Percentiles rank a stretch among this genome's conserved stretches.
Conservation (phyloP, 169 alveolate genomes). For the Sarcocystis neurona region DNA sequence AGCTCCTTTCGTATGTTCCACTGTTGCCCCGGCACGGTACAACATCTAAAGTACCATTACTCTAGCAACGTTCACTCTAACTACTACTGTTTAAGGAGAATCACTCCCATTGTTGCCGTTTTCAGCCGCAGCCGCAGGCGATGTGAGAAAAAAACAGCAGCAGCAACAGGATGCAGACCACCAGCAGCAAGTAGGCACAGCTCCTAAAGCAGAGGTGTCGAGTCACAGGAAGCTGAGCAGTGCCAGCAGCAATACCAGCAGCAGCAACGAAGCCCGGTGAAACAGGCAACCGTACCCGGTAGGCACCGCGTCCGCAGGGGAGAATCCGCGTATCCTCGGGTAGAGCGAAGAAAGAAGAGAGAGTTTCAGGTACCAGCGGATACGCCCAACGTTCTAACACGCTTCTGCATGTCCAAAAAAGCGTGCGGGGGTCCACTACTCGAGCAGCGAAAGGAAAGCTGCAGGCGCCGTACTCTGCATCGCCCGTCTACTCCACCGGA, state of each 20-base stretch:
- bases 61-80: no score
- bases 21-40: no score
- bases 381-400: not conserved
- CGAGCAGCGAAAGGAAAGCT: constrained; percentile 14
- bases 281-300: not conserved
- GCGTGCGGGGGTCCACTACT: not conserved
- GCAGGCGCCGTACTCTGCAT: no score
- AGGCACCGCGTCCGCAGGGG: not conserved
- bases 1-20: no score
- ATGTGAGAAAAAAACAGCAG: not conserved
- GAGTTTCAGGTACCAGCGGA: constrained; percentile 7
- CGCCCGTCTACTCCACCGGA: no score
- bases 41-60: no score
- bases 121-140: no score
- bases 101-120: no score
- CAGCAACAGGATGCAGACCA: not conserved
- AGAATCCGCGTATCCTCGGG: not conserved
- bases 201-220: not conserved
- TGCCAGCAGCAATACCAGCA: no score
- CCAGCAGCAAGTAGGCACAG: not conserved
- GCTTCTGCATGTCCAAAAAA: not conserved
- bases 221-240: not conserved
- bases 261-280: not conserved
- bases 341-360: not conserved
- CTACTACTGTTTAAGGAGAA: no score